Evolutionary conservation across 2,329 filamentous ascomycete species (phyloP).

Genomic region (Cercospora sp.): DNA sequence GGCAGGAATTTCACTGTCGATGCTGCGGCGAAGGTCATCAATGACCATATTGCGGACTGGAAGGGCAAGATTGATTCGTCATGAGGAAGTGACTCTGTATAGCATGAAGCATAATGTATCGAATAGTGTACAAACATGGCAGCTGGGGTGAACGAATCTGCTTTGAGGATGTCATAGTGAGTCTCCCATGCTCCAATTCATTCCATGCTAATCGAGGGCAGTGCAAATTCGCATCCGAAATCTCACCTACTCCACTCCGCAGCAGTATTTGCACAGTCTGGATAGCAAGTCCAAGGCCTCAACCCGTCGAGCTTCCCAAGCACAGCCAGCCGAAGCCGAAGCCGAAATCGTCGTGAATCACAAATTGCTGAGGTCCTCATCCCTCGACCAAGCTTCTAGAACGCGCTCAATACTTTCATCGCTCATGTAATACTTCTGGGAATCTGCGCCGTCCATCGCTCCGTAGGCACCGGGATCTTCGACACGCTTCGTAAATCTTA

Average conservation of each 20-base stretch:
- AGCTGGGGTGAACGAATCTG: neutral
- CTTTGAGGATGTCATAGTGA: neutral
- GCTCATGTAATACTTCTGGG: no score
- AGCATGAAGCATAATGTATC: conserved; percentile 6
- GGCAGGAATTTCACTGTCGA: conserved; percentile 92
- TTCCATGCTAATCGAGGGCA: neutral
- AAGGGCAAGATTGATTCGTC: conserved; percentile 56
- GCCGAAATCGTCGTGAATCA: no score
- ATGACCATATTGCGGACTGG: conserved; percentile 82
- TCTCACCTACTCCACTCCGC: neutral
- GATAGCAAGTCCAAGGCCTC: no score
- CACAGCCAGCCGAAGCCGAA: no score
- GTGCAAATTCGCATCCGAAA: neutral
- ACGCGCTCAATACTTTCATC: no score
- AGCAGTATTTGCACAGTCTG: no score
- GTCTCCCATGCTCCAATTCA: neutral
- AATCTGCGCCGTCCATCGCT: no score
- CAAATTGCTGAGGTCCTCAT: no score
- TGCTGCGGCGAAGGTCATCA: conserved; percentile 78
- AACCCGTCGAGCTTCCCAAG: no score
- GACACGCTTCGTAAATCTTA: no score
- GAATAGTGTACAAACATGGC: conserved; percentile 3
- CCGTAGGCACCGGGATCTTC: no score
- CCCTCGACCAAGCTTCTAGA: no score
- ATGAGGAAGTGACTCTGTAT: neutral